Conservation (phyloP, 2,329 filamentous ascomycete species). For the Venturia carpophila region DNA sequence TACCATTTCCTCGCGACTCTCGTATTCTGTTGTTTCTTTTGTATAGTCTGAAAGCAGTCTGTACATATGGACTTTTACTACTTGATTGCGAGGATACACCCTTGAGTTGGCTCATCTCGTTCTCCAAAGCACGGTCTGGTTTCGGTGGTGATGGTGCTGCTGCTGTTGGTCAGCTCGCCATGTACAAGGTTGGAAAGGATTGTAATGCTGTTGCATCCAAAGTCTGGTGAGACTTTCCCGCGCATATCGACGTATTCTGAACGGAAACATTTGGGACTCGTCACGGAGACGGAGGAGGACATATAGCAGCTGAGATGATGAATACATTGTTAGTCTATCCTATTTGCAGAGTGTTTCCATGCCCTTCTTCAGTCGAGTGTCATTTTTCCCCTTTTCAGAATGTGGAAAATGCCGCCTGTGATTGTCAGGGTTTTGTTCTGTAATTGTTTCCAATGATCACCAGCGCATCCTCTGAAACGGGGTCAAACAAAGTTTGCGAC, state of each 20-base stretch:
- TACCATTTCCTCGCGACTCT: neutral
- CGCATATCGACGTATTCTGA: neutral
- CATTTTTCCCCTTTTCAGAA: no score
- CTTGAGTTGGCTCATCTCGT: neutral
- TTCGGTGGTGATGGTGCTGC: neutral
- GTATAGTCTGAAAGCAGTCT: constrained; percentile 2
- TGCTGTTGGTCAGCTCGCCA: neutral
- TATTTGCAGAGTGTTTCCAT: no score
- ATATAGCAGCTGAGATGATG: constrained; percentile 6
- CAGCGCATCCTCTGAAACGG: no score
- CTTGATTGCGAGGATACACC: constrained; percentile 3
- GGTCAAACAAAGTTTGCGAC: no score
- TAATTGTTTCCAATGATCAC: no score
- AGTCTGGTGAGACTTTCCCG: neutral
- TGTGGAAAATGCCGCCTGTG: no score
- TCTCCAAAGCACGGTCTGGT: neutral
- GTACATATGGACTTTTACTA: neutral
- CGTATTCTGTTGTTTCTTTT: constrained; percentile 1
- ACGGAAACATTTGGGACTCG: neutral
- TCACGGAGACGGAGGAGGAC: neutral
- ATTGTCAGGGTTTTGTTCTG: no score
- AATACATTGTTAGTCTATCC: neutral
- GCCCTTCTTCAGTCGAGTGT: no score
- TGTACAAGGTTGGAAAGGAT: no score
- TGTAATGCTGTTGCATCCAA: neutral